Base-by-base conservation (phyloP, 148 eudicot species). In the Dysphania ambrosioides region DNA sequence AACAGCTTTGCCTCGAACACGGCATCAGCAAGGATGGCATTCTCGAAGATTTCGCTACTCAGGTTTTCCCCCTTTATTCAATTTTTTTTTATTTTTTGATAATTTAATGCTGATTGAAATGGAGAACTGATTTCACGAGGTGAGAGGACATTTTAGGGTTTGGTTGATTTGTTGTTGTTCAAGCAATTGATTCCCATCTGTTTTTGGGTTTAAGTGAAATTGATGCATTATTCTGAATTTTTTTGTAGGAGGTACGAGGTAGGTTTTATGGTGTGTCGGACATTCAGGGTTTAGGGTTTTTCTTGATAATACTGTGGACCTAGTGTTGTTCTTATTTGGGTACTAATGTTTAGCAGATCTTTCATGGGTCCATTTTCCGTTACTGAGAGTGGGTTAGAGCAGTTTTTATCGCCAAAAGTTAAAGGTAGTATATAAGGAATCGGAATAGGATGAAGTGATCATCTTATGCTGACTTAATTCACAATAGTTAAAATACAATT, bases 11-110 rank as follows among this genome's bases (percentile, higher is more conserved):
- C 51, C 92, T 91, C 77, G 98, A 93, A 78, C 98, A 93, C 41
- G 98, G 98, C 34, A 91, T 93, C 71, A 91, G 86, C 72, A 93
- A 89, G 82, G 98, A 93, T 3, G 97, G 98, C 70, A 93, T 91
- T 73, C 98, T 93, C 67, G 98, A 93, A 84, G 98, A 93, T 76
- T 93, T 93, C 73, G 98, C 97, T 31, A 91, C 97, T 84, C 98
- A 93, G 93, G 98, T 89, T 10, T 44, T 30, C 21, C 30, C 24
- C 2, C 18, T 53, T 19, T 30, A 24, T 21, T n/a, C n/a, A n/a
- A 26, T n/a, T 69, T 31, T 19, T 61, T n/a, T n/a, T n/a, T n/a
- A 57, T 36, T 41, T 8, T 30, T 12, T 5, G 19, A 31, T 3
- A 19, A 68, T 38, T 19, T 66, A n/a, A n/a, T n/a, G n/a, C 3